Base-by-base conservation (phyloP, 495 filamentous ascomycete genomes). In the Niebla homalea region DNA sequence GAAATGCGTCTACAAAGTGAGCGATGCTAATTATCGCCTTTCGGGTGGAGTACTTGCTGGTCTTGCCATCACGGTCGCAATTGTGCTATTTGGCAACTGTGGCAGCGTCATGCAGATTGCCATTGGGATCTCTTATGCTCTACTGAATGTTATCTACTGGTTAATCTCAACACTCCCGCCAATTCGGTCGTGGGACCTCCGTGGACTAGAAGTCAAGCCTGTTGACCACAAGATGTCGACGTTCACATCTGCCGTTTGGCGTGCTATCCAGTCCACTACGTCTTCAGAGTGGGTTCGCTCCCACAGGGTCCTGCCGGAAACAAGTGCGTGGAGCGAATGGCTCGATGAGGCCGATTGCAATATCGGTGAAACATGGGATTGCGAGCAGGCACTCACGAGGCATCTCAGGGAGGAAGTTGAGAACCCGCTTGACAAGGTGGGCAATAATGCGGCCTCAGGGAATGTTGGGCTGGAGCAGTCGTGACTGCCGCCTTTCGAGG, bases 131-230 rank as follows among this genome's bases (percentile, higher is more conserved):
- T 62, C 67, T 7, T 83, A 82, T 51, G 75, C 81, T 46, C 48
- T 73, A 11, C 65, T 83, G 19, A 84, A 84, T 51, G 73, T 73
- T 10, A 49, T 74, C 0, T 84, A 80, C 60, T 83, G 78, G 78
- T 61, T 61, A 11, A 66, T 71, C 49, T 70, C 75, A 11, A 47
- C 80, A 53, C 43, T 78, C 16, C 68, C 69, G 36, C 11, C 10
- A 10, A n/a, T 37, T n/a, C 36, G 10, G 11, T 10, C 36, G 10
- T 37, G 36, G 36, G 36, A 37, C 36, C 10, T 37, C 11, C 10
- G 36, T 37, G 36, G 11, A 10, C n/a, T 37, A 10, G n/a, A 10
- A n/a, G 36, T 37, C n/a, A 10, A 10, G 36, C 10, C n/a, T 10
- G 36, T 37, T 10, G 10, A 10, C n/a, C 10, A 10, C 10, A 10